phyloP scores from a whole-genome alignment of 768 basidiomycete genomes.

The Harrya chromipes region DNA sequence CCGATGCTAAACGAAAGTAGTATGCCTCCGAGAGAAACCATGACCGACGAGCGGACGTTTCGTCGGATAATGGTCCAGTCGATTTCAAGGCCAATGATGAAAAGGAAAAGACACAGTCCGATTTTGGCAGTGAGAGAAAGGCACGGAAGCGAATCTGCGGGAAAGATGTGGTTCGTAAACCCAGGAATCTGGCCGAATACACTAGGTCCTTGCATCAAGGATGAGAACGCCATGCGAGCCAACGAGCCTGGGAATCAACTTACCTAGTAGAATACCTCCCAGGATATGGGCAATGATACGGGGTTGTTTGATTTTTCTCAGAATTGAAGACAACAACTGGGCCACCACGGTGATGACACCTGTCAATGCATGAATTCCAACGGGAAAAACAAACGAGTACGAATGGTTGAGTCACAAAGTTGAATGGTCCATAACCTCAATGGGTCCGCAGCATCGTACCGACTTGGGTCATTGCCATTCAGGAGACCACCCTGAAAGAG shows the following conservation, averaged over 20 bases:
- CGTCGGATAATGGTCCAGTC: constrained; percentile 75
- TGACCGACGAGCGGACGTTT: constrained; percentile 61
- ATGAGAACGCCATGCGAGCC: neutral
- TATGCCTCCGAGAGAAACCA: constrained; percentile 81
- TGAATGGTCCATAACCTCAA: constrained; percentile 75
- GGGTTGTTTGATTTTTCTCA: constrained; percentile 78
- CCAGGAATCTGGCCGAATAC: constrained; percentile 80
- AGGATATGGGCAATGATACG: constrained; percentile 81
- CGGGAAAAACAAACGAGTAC: neutral
- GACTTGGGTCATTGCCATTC: constrained; percentile 68
- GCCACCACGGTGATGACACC: constrained; percentile 81
- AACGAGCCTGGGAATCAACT: constrained; percentile 2
- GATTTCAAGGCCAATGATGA: constrained; percentile 91
- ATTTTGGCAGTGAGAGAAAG: constrained; percentile 87
- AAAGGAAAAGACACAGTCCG: constrained; percentile 83
- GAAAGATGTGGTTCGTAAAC: constrained; percentile 86
- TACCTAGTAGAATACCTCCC: constrained; percentile 83
- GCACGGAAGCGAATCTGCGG: constrained; percentile 62
- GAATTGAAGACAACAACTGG: constrained; percentile 62
- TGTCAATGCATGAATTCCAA: constrained; percentile 20
- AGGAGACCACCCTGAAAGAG: constrained; percentile 63
- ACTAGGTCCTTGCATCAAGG: constrained; percentile 37
- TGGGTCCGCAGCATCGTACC: constrained; percentile 63
- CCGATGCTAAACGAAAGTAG: constrained; percentile 85
- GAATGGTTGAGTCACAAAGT: constrained; percentile 49